Base-by-base conservation (phyloP, 306 rosid species). In the Inga oerstediana region DNA sequence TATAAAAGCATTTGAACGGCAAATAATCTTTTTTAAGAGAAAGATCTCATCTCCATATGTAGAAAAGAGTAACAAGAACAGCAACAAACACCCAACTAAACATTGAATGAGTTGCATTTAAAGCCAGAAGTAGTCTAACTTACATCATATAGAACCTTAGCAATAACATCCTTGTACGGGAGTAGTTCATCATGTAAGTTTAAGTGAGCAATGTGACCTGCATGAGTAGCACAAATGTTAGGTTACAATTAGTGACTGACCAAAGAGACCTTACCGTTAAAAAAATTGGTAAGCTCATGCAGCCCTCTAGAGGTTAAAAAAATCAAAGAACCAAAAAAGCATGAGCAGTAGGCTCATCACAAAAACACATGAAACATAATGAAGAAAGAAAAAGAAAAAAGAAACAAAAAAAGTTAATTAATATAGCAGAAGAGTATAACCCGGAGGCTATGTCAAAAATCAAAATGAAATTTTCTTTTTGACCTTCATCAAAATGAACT, bases 121-220 rank as follows among this genome's bases (percentile, higher is more conserved):
- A 81, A 59, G 41, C 74, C 49, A 78, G 35, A 74, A 78, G 75
- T 10, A 72, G 48, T 45, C 78, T 72, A 65, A 85, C 97, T 12
- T 90, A 96, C 99, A 87, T 96, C 98, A 65, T 91, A 91, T 68
- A 96, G 89, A 88, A 96, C 97, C 87, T 91, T 93, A 0, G 99
- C 99, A 72, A 96, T 93, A 77, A 93, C 94, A 85, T 93, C 92
- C 88, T 96, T 96, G 90, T 87, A 87, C 27, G 93, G 90, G 79
- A 93, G 96, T 78, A 96, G 86, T 80, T 93, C 97, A 54, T 93
- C 98, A 0, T 96, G 98, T 81, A 96, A 88, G 89, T 96, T 96
- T 79, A 96, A 84, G 88, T 93, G 99, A 77, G 99, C 99, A 85
- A 96, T 76, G 75, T 93, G 98, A 90, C 99, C 99, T 96, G 99